Conservation (phyloP, 2,329 filamentous ascomycete species). For the Penicillium capsulatum region DNA sequence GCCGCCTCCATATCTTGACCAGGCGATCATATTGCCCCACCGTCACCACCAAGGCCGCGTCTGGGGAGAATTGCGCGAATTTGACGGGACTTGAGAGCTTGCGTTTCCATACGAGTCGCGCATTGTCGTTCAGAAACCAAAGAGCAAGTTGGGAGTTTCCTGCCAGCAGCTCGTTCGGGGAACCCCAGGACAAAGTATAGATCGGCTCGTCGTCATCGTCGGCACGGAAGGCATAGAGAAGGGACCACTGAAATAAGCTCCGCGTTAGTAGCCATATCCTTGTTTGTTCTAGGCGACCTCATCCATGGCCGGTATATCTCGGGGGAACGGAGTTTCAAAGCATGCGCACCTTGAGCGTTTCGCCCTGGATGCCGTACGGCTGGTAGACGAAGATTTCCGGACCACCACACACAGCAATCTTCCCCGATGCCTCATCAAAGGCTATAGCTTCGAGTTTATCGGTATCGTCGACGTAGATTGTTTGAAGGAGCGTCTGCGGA, state of each 20-base stretch:
- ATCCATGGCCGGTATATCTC: not conserved
- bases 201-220: conserved; percentile 44
- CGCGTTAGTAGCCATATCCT: conserved; percentile 15
- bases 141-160: conserved; percentile 67
- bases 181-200: conserved; percentile 77
- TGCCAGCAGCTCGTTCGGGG: conserved; percentile 76
- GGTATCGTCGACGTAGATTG: conserved; percentile 77
- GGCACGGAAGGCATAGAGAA: conserved; percentile 50
- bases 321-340: not conserved
- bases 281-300: too few relatives aligned
- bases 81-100: conserved; percentile 67
- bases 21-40: conserved; percentile 73
- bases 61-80: conserved; percentile 75
- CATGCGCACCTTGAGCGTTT: conserved; percentile 64
- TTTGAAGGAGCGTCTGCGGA: conserved; percentile 73
- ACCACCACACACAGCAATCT: conserved; percentile 72
- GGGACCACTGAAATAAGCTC: conserved; percentile 47
- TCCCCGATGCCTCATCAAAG: conserved; percentile 77
- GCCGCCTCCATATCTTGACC: conserved; percentile 86
- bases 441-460: conserved; percentile 68
- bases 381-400: conserved; percentile 70
- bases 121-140: conserved; percentile 54
- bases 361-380: conserved; percentile 66
- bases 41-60: conserved; percentile 81
- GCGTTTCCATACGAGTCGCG: conserved; percentile 65